A percentile compares a stretch with the other conserved stretches of the same genome.
Evolutionary conservation across 345 rosid species (phyloP).

Genomic region (Rhizophora apiculata): DNA sequence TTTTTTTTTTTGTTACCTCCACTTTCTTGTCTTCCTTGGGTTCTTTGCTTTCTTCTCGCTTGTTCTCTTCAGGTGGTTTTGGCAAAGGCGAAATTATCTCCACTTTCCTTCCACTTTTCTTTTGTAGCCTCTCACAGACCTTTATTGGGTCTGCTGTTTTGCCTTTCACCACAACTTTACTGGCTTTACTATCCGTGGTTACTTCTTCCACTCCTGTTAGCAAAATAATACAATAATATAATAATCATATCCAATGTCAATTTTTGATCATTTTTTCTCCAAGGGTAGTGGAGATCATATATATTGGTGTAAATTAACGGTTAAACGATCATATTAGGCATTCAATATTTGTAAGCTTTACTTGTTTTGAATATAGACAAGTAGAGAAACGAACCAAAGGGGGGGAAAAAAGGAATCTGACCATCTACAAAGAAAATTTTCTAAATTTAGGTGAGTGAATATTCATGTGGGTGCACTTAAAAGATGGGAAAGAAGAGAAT

Average conservation of each 20-base stretch:
- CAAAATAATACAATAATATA: too few relatives aligned
- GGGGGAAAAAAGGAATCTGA: background rate
- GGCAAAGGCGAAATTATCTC: slow-evolving; percentile 72
- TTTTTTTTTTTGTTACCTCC: slow-evolving; percentile 39
- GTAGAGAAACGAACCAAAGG: background rate
- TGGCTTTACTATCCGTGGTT: slow-evolving; percentile 50
- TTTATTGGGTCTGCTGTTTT: slow-evolving; percentile 59
- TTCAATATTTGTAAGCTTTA: too few relatives aligned
- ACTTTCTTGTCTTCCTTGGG: slow-evolving; percentile 49
- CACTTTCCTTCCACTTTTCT: slow-evolving; percentile 67
- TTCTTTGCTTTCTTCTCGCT: slow-evolving; percentile 25
- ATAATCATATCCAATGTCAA: too few relatives aligned
- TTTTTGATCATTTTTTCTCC: too few relatives aligned
- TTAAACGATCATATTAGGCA: too few relatives aligned
- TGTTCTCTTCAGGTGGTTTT: slow-evolving; percentile 37
- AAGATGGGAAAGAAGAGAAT: background rate
- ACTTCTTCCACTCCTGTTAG: slow-evolving; percentile 62
- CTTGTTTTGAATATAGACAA: background rate
- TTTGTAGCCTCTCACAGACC: slow-evolving; percentile 55
- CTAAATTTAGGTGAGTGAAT: too few relatives aligned
- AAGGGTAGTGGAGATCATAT: too few relatives aligned
- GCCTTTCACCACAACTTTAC: slow-evolving; percentile 77
- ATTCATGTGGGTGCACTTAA: background rate
- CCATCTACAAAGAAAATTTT: too few relatives aligned
- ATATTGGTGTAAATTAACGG: too few relatives aligned